These are phyloP conservation scores for Actinomortierella ambigua DNA, from an alignment of 371 early-diverging fungal genomes.

Conservation along the genomic window DNA sequence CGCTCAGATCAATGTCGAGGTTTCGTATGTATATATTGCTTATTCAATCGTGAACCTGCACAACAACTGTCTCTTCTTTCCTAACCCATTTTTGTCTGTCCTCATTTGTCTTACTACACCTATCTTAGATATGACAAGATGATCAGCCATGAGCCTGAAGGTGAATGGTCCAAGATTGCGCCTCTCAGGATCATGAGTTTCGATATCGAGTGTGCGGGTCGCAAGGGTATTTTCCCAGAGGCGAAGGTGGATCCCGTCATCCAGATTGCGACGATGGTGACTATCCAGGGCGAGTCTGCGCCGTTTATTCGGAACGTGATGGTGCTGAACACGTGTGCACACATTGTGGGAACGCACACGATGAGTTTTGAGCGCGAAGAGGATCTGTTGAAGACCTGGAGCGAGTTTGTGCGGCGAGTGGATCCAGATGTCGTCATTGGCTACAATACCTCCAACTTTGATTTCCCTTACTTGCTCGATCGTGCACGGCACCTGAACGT, in stretches of 20 bases:
- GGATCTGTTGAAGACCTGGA: slow-evolving; percentile 89
- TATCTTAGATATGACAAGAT: slow-evolving; percentile 68
- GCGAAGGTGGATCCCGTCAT: slow-evolving; percentile 97
- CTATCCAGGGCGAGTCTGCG: slow-evolving; percentile 85
- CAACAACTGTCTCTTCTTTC: background rate
- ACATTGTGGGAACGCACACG: slow-evolving; percentile 94
- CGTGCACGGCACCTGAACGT: slow-evolving; percentile 86
- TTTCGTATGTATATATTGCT: slow-evolving; percentile 48
- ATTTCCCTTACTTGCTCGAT: slow-evolving; percentile 98
- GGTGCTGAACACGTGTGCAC: slow-evolving; percentile 87
- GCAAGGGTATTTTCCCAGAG: slow-evolving; percentile 97
- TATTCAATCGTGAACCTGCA: background rate
- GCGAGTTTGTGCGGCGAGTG: slow-evolving; percentile 80
- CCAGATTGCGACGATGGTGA: slow-evolving; percentile 98
- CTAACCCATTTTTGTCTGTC: slow-evolving; percentile 16
- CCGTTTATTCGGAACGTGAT: slow-evolving; percentile 95
- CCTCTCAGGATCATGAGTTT: slow-evolving; percentile 97
- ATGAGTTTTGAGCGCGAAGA: slow-evolving; percentile 85
- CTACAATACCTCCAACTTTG: slow-evolving; percentile 99
- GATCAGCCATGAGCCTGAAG: slow-evolving; percentile 87
- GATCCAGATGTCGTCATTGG: slow-evolving; percentile 99
- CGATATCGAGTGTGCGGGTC: slow-evolving; percentile 99
- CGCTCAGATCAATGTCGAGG: slow-evolving; percentile 87
- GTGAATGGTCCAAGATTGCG: slow-evolving; percentile 93
- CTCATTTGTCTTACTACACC: too few species aligned